Base-by-base conservation (phyloP, 148 eudicot species). In the Cornus controversa region DNA sequence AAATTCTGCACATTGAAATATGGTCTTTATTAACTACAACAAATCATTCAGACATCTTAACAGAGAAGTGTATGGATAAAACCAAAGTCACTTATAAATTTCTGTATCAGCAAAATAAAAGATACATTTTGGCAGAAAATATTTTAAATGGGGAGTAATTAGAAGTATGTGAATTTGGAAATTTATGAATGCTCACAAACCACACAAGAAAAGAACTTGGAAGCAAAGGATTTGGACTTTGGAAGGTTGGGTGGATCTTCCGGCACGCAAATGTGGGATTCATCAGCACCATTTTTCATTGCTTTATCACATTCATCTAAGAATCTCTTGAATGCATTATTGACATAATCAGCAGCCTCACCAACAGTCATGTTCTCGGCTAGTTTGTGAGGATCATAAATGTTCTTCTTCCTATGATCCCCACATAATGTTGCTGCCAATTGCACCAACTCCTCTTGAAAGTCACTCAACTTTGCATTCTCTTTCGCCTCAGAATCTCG, bases 351-450 rank as follows among this genome's bases (percentile, higher is more conserved):
- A 11, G 45, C 90, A 3, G 85, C 98, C 18, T 83, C 81, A 27
- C 79, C 78, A 25, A 94, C 92, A 8, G 86, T 87, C 97, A 92
- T 90, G 45, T 82, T 83, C 36, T 87, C 90, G 2, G 88, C 87
- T n/a, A 90, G 83, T 36, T 82, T 82, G 57, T 87, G 24, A 18
- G 98, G 97, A 75, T n/a, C n/a, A n/a, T 86, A 94, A 2, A 23
- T 80, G 4, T 85, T 82, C 80, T 88, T 88, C 72, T 88, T 90
- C 68, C 64, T 79, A 68, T 85, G 81, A 77, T 94, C 97, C 67
- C 98, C 97, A 9, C 86, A 88, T 73, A 94, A 76, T 71, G 91
- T 84, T 14, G 98, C 97, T 16, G 89, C 85, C 92, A 92, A 79
- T 78, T 94, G 94, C 69, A 92, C 97, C 71, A 94, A 25, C 74